phyloP scores from a whole-genome alignment of 2,329 filamentous ascomycete species.

The Fusarium kyushuense region DNA sequence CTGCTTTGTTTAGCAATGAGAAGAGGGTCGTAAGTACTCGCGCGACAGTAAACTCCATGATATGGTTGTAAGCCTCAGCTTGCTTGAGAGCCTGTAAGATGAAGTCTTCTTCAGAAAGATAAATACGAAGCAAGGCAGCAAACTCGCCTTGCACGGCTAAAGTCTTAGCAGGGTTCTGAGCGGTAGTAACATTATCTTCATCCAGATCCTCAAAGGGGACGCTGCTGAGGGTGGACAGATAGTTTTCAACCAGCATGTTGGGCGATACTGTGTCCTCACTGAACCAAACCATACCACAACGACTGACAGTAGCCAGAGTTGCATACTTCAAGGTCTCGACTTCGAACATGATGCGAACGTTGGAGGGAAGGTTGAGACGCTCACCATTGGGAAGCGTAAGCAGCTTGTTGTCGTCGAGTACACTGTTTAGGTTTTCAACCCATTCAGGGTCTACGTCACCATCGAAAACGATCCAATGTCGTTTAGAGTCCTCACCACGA shows the following conservation, averaged over 20 bases:
- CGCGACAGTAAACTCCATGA: slow-evolving; percentile 97
- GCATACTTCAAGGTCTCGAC: slow-evolving; percentile 98
- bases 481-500: slow-evolving; percentile 94
- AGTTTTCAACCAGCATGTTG: slow-evolving; percentile 92
- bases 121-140: slow-evolving; percentile 80
- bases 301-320: slow-evolving; percentile 97
- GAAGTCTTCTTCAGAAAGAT: slow-evolving; percentile 83
- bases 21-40: slow-evolving; percentile 93
- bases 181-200: slow-evolving; percentile 84
- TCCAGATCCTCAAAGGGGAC: slow-evolving; percentile 95
- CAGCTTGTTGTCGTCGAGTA: slow-evolving; percentile 98
- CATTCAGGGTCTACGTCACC: slow-evolving; percentile 99
- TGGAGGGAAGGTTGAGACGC: slow-evolving; percentile 91
- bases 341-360: slow-evolving; percentile 99
- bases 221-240: slow-evolving; percentile 84
- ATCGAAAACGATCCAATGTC: slow-evolving; percentile 99
- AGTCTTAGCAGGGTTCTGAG: slow-evolving; percentile 81
- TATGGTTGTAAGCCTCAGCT: slow-evolving; percentile 86
- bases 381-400: slow-evolving; percentile 97
- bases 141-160: slow-evolving; percentile 82
- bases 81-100: slow-evolving; percentile 81
- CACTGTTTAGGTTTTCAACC: slow-evolving; percentile 99
- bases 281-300: slow-evolving; percentile 99
- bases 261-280: slow-evolving; percentile 97
- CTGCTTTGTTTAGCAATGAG: slow-evolving; percentile 93